Evolutionary conservation across 228 moss, liverwort and hornwort species (phyloP).

Genomic region (Sphagnum magellanicum): DNA sequence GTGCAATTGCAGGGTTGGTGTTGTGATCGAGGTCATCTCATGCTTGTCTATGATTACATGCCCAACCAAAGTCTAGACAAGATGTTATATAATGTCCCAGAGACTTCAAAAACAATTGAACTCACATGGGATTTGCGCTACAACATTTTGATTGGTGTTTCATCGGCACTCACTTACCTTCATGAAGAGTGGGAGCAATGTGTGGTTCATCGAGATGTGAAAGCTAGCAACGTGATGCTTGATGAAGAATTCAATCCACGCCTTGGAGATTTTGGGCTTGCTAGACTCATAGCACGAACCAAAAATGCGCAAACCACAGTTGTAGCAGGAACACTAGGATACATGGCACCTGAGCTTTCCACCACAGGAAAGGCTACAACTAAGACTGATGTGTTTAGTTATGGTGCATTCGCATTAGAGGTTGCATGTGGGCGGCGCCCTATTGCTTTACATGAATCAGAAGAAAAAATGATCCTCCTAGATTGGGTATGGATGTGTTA

Average conservation of each 20-base stretch:
- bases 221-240: constrained; percentile 8
- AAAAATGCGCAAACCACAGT: neutral
- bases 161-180: neutral
- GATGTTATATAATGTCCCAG: neutral
- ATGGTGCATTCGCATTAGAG: constrained; percentile 26
- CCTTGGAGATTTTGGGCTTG: neutral
- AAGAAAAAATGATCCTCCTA: constrained; percentile 13
- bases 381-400: constrained; percentile 6
- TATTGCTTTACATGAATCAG: constrained; percentile 3
- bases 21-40: constrained; percentile 6
- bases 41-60: constrained; percentile 20
- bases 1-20: constrained; percentile 19
- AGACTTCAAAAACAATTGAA: no score
- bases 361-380: neutral
- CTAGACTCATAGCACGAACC: neutral
- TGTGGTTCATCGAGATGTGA: constrained; percentile 1
- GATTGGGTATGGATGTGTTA: constrained; percentile 30
- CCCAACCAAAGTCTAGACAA: constrained; percentile 14
- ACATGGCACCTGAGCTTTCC: neutral
- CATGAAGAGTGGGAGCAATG: neutral
- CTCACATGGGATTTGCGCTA: constrained; percentile 1
- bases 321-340: neutral
- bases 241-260: neutral
- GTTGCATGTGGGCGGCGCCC: constrained; percentile 23
- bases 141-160: neutral